Conservation (phyloP, 2,329 filamentous ascomycete genomes). For the Cytospora paraplurivora region DNA sequence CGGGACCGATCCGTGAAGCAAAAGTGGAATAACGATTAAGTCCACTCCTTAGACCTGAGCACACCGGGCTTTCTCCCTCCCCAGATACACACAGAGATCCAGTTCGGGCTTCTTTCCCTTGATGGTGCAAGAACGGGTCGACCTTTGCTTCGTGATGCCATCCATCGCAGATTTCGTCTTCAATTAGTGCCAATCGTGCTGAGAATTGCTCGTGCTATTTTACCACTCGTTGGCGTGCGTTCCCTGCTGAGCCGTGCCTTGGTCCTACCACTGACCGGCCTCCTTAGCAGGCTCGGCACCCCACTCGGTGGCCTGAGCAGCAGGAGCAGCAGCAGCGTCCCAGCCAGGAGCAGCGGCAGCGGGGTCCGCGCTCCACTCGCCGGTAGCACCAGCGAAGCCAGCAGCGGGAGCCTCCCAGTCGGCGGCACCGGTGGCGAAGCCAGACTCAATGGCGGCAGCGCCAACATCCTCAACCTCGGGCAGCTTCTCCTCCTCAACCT, state of each 20-base stretch:
- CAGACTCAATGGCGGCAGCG: slow-evolving; percentile 80
- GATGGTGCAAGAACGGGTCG: slow-evolving; percentile 77
- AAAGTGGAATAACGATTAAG: slow-evolving; percentile 81
- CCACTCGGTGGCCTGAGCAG: slow-evolving; percentile 51
- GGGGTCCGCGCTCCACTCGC: slow-evolving; percentile 68
- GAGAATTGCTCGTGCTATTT: slow-evolving; percentile 29
- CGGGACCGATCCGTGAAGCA: slow-evolving; percentile 18
- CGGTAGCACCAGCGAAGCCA: slow-evolving; percentile 40
- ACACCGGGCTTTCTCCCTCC: slow-evolving; percentile 98
- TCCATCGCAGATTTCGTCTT: slow-evolving; percentile 31
- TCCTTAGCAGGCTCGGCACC: slow-evolving; percentile 54
- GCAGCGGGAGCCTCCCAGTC: slow-evolving; percentile 52
- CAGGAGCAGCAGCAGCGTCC: slow-evolving; percentile 48
- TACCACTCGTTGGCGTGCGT: slow-evolving; percentile 14
- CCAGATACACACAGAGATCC: slow-evolving; percentile 39
- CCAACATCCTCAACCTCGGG: slow-evolving; percentile 84
- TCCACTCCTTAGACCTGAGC: slow-evolving; percentile 72
- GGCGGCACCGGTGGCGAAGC: slow-evolving; percentile 62
- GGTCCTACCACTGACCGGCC: slow-evolving; percentile 44
- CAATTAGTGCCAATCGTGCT: slow-evolving; percentile 31
- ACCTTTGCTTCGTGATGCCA: slow-evolving; percentile 42
- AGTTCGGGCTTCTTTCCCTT: slow-evolving; percentile 97
- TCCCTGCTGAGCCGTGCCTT: slow-evolving; percentile 9
- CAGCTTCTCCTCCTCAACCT: slow-evolving; percentile 90
- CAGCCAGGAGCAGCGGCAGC: slow-evolving; percentile 56